Conservation (phyloP, 2,329 filamentous ascomycete species). For the Penicillium paneum region DNA sequence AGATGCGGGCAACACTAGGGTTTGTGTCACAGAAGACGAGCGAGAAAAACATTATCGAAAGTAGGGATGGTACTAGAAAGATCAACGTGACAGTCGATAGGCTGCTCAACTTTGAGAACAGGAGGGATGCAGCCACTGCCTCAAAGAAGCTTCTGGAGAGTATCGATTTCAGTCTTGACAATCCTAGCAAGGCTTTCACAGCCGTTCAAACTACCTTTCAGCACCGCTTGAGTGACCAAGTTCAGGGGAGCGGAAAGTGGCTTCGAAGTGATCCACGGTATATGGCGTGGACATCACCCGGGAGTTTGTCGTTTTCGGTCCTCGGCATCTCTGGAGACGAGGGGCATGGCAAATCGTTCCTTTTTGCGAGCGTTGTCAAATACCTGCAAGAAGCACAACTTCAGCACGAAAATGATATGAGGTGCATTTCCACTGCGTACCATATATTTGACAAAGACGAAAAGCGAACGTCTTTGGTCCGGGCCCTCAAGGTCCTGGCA, state of each 20-base stretch:
- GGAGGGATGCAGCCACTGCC: conserved; percentile 11
- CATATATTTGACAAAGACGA: conserved; percentile 1
- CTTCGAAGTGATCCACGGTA: background rate
- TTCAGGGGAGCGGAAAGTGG: conserved; percentile 10
- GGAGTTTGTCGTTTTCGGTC: conserved; percentile 1
- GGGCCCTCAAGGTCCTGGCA: conserved; percentile 9
- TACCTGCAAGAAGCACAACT: conserved; percentile 7
- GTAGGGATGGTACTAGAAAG: conserved; percentile 12
- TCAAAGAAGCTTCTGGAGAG: conserved; percentile 4
- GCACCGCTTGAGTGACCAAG: conserved; percentile 4
- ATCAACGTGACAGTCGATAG: conserved; percentile 14
- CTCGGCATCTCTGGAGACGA: conserved; percentile 12
- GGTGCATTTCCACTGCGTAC: conserved; percentile 3
- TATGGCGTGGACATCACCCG: background rate
- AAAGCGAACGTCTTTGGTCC: background rate
- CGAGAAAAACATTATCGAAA: conserved; percentile 18
- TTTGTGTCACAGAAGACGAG: conserved; percentile 26
- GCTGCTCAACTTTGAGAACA: conserved; percentile 12
- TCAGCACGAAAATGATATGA: conserved; percentile 5
- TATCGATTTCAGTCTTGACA: conserved; percentile 14
- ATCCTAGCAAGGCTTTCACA: conserved; percentile 10
- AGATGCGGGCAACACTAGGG: conserved; percentile 26
- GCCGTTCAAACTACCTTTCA: background rate
- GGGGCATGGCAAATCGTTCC: conserved; percentile 16
- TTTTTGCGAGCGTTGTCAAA: conserved; percentile 9